Evolutionary conservation across 2,329 filamentous ascomycete genomes (phyloP).

Genomic region (Claviceps cyperi): DNA sequence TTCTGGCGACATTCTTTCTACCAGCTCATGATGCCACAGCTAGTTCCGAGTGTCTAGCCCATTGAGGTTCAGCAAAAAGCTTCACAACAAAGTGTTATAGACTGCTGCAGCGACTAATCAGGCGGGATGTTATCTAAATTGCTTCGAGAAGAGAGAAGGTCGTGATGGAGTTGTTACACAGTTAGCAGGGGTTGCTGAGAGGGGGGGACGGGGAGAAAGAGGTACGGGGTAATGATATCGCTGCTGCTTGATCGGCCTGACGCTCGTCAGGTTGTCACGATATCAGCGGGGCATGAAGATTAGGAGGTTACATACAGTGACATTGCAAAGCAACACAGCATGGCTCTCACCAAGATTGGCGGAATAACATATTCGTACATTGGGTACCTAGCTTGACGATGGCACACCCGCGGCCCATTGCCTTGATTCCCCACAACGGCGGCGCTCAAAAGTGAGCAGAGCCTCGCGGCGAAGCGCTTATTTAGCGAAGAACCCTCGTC

Average conservation of each 20-base stretch:
- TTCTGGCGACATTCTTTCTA: not conserved
- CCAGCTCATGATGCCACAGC: not conserved
- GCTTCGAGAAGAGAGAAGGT: not conserved
- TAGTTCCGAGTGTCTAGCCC: not conserved
- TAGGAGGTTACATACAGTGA: too few relatives aligned
- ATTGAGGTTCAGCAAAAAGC: not conserved
- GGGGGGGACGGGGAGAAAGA: not conserved
- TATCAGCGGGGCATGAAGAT: too few relatives aligned
- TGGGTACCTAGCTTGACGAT: not conserved
- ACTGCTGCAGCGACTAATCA: not conserved
- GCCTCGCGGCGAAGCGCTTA: not conserved
- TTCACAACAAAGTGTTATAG: not conserved
- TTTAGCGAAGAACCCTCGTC: not conserved
- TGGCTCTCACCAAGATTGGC: not conserved
- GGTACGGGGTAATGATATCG: too few relatives aligned
- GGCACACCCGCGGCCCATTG: not conserved
- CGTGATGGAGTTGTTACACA: not conserved
- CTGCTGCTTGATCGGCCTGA: too few relatives aligned
- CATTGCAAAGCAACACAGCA: not conserved
- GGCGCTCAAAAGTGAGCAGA: not conserved
- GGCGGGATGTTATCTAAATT: not conserved
- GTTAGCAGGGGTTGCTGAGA: not conserved
- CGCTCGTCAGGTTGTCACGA: too few relatives aligned
- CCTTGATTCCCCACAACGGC: not conserved
- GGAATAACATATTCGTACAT: not conserved